Percentiles rank a stretch among this genome's conserved stretches.
Conservation (phyloP, 352 stramenopile species). For the Globisporangium lucens region DNA sequence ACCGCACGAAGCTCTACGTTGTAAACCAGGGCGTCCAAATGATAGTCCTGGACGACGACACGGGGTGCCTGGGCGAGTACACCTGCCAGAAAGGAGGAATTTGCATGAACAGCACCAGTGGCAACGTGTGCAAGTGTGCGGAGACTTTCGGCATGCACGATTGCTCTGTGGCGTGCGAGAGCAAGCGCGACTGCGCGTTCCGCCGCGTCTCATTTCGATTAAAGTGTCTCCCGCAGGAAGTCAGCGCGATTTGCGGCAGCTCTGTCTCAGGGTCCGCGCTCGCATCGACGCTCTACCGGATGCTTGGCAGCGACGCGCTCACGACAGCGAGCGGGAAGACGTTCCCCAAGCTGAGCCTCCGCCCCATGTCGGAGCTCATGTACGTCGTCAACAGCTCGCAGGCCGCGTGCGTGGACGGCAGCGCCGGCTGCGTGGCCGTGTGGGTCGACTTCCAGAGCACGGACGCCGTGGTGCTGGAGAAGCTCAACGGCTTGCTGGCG, state of each 20-base stretch:
- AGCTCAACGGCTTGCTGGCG: slow-evolving; percentile 49
- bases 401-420: slow-evolving; percentile 26
- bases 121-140: slow-evolving; percentile 45
- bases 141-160: slow-evolving; percentile 56
- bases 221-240: slow-evolving; percentile 23
- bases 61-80: slow-evolving; percentile 59
- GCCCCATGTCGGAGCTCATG: slow-evolving; percentile 34
- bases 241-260: slow-evolving; percentile 31
- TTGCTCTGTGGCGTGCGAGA: slow-evolving; percentile 40
- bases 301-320: slow-evolving; percentile 42
- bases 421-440: slow-evolving; percentile 32
- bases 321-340: slow-evolving; percentile 31
- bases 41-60: slow-evolving; percentile 63
- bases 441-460: slow-evolving; percentile 41
- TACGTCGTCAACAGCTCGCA: slow-evolving; percentile 56
- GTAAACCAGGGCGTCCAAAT: slow-evolving; percentile 38
- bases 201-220: slow-evolving; percentile 41
- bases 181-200: slow-evolving; percentile 47
- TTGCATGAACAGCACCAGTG: slow-evolving; percentile 25
- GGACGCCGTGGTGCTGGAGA: slow-evolving; percentile 33
- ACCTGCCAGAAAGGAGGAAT: slow-evolving; percentile 41
- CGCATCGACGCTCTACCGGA: slow-evolving; percentile 46
- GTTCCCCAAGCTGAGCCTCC: slow-evolving; percentile 34
- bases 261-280: slow-evolving; percentile 39
- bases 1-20: slow-evolving; percentile 27